A percentile compares a stretch with the other conserved stretches of the same genome.
These are phyloP conservation scores for Suillus subluteus DNA, from an alignment of 768 basidiomycete genomes.

Conservation along the genomic window DNA sequence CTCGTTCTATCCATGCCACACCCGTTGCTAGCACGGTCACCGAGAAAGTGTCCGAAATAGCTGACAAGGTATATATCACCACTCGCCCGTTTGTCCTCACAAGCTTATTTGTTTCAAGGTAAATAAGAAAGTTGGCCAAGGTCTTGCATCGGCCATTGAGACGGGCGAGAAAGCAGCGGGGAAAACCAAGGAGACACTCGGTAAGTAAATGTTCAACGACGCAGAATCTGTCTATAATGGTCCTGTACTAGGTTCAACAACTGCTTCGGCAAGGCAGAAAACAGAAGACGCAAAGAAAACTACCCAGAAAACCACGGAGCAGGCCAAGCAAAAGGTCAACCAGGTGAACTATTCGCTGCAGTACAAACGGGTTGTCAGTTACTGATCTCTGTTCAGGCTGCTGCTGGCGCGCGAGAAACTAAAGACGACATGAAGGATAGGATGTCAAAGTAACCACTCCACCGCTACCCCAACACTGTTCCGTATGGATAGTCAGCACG, in stretches of 20 bases:
- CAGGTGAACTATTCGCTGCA: conserved; percentile 7
- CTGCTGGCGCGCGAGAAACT: conserved; percentile 20
- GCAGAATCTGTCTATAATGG: not conserved
- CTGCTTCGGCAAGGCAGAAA: conserved; percentile 11
- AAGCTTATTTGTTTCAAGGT: conserved; percentile 29
- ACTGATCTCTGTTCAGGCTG: conserved; percentile 14
- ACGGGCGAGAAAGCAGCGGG: conserved; percentile 44
- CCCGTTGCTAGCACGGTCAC: conserved; percentile 35
- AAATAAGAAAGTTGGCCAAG: conserved; percentile 43
- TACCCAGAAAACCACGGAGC: conserved; percentile 14
- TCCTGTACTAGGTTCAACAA: conserved; percentile 6
- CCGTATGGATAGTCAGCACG: not conserved
- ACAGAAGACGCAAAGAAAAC: conserved; percentile 10
- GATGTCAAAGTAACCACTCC: not conserved
- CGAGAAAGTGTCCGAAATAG: conserved; percentile 43
- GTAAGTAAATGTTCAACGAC: conserved; percentile 21
- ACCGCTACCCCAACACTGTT: not conserved
- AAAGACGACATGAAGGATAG: conserved; percentile 21
- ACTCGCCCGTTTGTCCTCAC: not conserved
- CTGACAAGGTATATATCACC: conserved; percentile 34
- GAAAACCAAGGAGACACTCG: conserved; percentile 40
- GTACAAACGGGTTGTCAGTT: not conserved
- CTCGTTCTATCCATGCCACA: conserved; percentile 35
- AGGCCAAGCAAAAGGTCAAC: conserved; percentile 18
- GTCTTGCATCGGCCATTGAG: conserved; percentile 46